Evolutionary conservation across 805 yeast species (phyloP).

Genomic region (Hanseniaspora nectarophila): DNA sequence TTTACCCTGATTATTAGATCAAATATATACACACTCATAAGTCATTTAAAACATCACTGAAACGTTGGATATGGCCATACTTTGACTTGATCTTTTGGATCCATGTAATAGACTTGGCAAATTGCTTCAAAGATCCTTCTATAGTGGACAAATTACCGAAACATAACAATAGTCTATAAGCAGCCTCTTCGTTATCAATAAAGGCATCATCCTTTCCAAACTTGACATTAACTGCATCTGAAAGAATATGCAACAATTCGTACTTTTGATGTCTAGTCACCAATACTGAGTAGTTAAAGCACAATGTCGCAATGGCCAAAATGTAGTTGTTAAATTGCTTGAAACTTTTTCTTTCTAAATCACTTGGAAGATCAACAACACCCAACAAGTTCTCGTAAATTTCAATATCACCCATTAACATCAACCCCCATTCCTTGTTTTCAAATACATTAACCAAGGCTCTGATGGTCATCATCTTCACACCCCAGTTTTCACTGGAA

Average conservation of each 20-base stretch:
- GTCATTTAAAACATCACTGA: slow-evolving; percentile 21
- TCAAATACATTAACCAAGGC: slow-evolving; percentile 43
- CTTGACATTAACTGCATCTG: slow-evolving; percentile 24
- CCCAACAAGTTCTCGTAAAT: slow-evolving; percentile 33
- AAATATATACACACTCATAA: background rate
- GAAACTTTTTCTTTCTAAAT: slow-evolving; percentile 14
- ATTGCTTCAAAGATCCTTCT: slow-evolving; percentile 25
- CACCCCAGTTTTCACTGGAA: slow-evolving; percentile 21
- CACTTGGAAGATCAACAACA: slow-evolving; percentile 25
- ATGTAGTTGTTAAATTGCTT: slow-evolving; percentile 25
- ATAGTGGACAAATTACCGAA: slow-evolving; percentile 45
- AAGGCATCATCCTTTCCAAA: slow-evolving; percentile 25
- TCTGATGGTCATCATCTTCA: slow-evolving; percentile 45
- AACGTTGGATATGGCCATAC: slow-evolving; percentile 21
- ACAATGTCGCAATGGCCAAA: slow-evolving; percentile 38
- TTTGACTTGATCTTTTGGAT: slow-evolving; percentile 19
- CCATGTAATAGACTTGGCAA: slow-evolving; percentile 27
- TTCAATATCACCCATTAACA: slow-evolving; percentile 28
- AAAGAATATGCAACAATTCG: slow-evolving; percentile 26
- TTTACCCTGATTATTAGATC: too few relatives aligned
- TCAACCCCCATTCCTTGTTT: slow-evolving; percentile 38
- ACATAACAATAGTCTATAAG: slow-evolving; percentile 51
- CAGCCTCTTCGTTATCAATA: slow-evolving; percentile 46
- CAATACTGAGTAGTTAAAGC: slow-evolving; percentile 39
- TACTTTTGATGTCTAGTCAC: slow-evolving; percentile 25